These are phyloP conservation scores for Phytopythium sindhum DNA, from an alignment of 352 stramenopile genomes.

Conservation along the genomic window DNA sequence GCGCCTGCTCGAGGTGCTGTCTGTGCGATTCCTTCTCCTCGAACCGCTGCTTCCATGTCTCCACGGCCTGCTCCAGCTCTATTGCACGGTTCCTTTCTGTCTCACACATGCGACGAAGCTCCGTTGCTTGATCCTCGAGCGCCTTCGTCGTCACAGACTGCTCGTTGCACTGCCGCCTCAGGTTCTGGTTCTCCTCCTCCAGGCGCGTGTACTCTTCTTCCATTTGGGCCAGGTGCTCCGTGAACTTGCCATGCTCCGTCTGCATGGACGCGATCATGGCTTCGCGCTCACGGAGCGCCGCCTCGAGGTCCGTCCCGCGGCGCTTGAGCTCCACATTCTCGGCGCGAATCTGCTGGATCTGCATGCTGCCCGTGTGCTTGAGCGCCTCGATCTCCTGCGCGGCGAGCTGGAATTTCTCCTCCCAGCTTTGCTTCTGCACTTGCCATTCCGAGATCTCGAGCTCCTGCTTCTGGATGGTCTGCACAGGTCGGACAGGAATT, in stretches of 20 bases:
- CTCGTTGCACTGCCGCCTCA: slow-evolving; percentile 36
- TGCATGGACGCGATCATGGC: slow-evolving; percentile 27
- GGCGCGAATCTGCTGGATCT: slow-evolving; percentile 47
- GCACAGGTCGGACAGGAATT: background rate
- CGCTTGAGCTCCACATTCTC: slow-evolving; percentile 50
- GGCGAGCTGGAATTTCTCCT: slow-evolving; percentile 70
- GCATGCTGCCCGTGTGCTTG: slow-evolving; percentile 44
- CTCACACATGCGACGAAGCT: slow-evolving; percentile 43
- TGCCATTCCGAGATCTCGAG: slow-evolving; percentile 44
- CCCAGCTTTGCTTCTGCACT: slow-evolving; percentile 73
- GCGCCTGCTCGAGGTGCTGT: slow-evolving; percentile 26
- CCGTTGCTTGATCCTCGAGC: slow-evolving; percentile 39
- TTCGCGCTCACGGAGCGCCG: slow-evolving; percentile 40
- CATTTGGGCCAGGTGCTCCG: slow-evolving; percentile 41
- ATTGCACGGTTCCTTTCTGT: slow-evolving; percentile 23
- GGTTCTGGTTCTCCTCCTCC: slow-evolving; percentile 37
- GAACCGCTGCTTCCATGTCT: slow-evolving; percentile 33
- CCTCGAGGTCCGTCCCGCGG: slow-evolving; percentile 47
- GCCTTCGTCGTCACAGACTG: slow-evolving; percentile 32
- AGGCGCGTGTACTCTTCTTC: slow-evolving; percentile 34
- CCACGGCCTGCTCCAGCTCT: slow-evolving; percentile 31
- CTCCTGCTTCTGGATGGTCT: slow-evolving; percentile 63
- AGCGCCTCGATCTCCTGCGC: slow-evolving; percentile 47
- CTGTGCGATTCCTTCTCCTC: slow-evolving; percentile 30
- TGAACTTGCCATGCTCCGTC: slow-evolving; percentile 36